Evolutionary conservation across 768 basidiomycete genomes (phyloP), one percentile per base, ranked within the genome.

Genomic region (Leccinellum albellum): DNA sequence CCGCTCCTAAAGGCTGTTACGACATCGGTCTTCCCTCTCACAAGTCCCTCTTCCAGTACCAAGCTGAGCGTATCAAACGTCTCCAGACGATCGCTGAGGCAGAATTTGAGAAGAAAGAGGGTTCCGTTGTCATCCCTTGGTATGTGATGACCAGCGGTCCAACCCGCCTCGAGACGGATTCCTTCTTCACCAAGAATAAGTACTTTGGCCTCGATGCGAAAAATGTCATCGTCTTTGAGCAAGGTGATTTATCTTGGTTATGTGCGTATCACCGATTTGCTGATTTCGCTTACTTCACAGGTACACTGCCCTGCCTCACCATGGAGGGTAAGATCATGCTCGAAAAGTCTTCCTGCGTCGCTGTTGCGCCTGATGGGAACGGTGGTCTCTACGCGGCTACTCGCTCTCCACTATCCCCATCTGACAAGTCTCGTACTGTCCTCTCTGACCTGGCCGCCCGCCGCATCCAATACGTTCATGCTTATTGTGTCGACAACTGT

Each of bases 61-160:
- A 99, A 74, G 97, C 95, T n/a, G 94, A 96, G 75, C 85, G 97
- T 54, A 97, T 99, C 70, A 79, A 81, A 57, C 85, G 90, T 56
- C 75, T 99, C 55, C 91, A 96, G 73, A 76, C 76, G 31, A 70
- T 96, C 52, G 94, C 93, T 0, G 86, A 84, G 69, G 69, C 79
- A 35, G 76, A 82, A 59, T 70, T 65, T 50, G 69, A 73, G 37
- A 85, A 85, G 65, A 73, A 81, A 15, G 69, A 74, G 17, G 84
- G 82, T 50, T 82, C 83, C 1, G 89, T 92, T 53, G 72, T 83
- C 52, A 84, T 98, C 55, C 91, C 92, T 35, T 98, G 97, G 97
- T 98, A 98, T 76, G 86, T 99, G 67, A 99, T 99, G 97, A 98
- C 96, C 55, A 94, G 91, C 68, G 95, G 95, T 23, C 97, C 96